Percentiles rank a stretch among this genome's conserved stretches.
Evolutionary conservation across 2,329 filamentous ascomycete genomes (phyloP).

Genomic region (Drechslera avenae): DNA sequence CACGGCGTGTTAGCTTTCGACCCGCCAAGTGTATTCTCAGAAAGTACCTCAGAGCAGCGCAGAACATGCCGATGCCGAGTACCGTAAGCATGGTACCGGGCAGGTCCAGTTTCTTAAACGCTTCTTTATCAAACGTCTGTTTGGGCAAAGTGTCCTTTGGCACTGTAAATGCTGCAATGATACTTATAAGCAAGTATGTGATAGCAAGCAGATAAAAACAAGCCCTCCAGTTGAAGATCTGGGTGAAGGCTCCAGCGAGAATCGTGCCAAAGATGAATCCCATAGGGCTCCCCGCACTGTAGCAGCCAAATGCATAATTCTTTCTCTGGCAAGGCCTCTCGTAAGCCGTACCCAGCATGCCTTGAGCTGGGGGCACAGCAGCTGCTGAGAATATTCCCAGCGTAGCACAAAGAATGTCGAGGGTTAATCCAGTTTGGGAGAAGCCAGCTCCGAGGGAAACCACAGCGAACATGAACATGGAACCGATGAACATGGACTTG

Average conservation of each 20-base stretch:
- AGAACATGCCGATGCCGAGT: slow-evolving; percentile 69
- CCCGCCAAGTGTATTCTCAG: fast-evolving
- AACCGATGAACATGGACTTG: slow-evolving; percentile 63
- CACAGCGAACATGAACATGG: slow-evolving; percentile 64
- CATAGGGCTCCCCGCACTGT: slow-evolving; percentile 62
- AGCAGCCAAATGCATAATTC: slow-evolving; percentile 68
- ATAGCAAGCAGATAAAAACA: slow-evolving; percentile 67
- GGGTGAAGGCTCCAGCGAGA: slow-evolving; percentile 65
- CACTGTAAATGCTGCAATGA: slow-evolving; percentile 65
- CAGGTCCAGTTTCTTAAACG: slow-evolving; percentile 64
- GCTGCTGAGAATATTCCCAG: slow-evolving; percentile 69
- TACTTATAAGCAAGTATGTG: slow-evolving; percentile 65
- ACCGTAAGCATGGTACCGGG: slow-evolving; percentile 66
- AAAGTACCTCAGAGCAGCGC: slow-evolving; percentile 61
- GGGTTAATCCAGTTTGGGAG: slow-evolving; percentile 60
- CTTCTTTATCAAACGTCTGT: slow-evolving; percentile 52
- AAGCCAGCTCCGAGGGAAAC: slow-evolving; percentile 65
- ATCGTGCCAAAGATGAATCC: slow-evolving; percentile 65
- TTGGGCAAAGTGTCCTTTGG: slow-evolving; percentile 60
- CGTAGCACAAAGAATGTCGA: slow-evolving; percentile 68
- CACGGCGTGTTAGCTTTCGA: slow-evolving; percentile 15
- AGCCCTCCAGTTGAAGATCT: slow-evolving; percentile 67
- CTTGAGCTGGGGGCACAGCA: slow-evolving; percentile 67
- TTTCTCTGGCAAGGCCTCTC: slow-evolving; percentile 65
- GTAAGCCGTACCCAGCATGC: slow-evolving; percentile 68